Evolutionary conservation across 345 rosid genomes (phyloP).

Genomic region (Arabidopsis thaliana): TAIR10.1 NC_003070.9:10508501-10509000

Average conservation of each 20-base stretch:
- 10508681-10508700: constrained; percentile 4
- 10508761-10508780: constrained; percentile 85
- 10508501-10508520: not conserved
- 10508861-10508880: constrained; percentile 9
- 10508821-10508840: constrained; percentile 27
- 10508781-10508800: constrained; percentile 82
- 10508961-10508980: constrained; percentile 17
- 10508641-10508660: constrained; percentile 10
- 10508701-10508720: not conserved
- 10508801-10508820: constrained; percentile 90
- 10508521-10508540: not conserved
- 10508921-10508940: constrained; percentile 26
- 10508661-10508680: not conserved
- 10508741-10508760: constrained; percentile 27
- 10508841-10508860: constrained; percentile 28
- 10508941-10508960: constrained; percentile 14
- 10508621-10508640: not conserved
- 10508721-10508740: constrained; percentile 29
- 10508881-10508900: constrained; percentile 23
- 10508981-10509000: constrained; percentile 27
- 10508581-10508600: not conserved
- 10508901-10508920: constrained; percentile 32
- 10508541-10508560: constrained; percentile 7
- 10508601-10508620: not conserved
- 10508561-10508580: not conserved